Percentiles rank a stretch among this genome's conserved stretches.
Evolutionary conservation across 495 filamentous ascomycete genomes (phyloP).

Genomic region (Penicillium diatomitis): DNA sequence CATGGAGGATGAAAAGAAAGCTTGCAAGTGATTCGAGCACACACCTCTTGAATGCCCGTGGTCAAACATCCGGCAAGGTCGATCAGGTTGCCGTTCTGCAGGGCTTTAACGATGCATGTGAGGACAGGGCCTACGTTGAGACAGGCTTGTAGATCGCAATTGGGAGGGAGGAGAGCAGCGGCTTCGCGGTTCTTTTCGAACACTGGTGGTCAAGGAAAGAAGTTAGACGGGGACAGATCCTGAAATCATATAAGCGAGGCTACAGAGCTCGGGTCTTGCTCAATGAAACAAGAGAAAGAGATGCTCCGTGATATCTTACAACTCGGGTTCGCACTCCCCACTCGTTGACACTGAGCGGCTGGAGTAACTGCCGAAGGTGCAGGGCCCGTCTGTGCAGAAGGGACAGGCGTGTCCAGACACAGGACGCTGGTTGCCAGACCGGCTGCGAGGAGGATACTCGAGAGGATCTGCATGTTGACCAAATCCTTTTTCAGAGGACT

Average conservation of each 20-base stretch:
- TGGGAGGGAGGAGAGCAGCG: slow-evolving; percentile 9
- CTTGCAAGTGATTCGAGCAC: background rate
- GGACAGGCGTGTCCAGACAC: background rate
- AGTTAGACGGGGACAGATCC: too few relatives aligned
- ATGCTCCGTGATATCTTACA: too few relatives aligned
- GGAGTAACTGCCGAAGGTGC: too few relatives aligned
- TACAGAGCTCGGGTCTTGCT: too few relatives aligned
- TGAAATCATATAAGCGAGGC: too few relatives aligned
- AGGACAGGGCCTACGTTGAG: slow-evolving; percentile 10
- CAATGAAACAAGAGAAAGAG: too few relatives aligned
- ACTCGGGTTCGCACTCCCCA: too few relatives aligned
- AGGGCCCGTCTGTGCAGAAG: too few relatives aligned
- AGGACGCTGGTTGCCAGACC: slow-evolving; percentile 1
- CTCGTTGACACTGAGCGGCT: too few relatives aligned
- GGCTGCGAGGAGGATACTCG: slow-evolving; percentile 4
- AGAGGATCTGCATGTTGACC: slow-evolving; percentile 10
- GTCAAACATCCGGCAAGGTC: slow-evolving; percentile 14
- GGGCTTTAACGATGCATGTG: slow-evolving; percentile 12
- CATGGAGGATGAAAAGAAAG: too few relatives aligned
- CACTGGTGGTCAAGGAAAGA: background rate
- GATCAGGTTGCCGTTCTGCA: slow-evolving; percentile 7
- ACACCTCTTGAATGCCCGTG: slow-evolving; percentile 11
- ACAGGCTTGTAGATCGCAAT: slow-evolving; percentile 15
- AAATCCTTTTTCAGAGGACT: background rate
- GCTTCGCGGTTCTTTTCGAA: slow-evolving; percentile 5